Percentiles rank a stretch among this genome's conserved stretches.
Evolutionary conservation across 768 basidiomycete genomes (phyloP).

Genomic region (Mycena floridula): DNA sequence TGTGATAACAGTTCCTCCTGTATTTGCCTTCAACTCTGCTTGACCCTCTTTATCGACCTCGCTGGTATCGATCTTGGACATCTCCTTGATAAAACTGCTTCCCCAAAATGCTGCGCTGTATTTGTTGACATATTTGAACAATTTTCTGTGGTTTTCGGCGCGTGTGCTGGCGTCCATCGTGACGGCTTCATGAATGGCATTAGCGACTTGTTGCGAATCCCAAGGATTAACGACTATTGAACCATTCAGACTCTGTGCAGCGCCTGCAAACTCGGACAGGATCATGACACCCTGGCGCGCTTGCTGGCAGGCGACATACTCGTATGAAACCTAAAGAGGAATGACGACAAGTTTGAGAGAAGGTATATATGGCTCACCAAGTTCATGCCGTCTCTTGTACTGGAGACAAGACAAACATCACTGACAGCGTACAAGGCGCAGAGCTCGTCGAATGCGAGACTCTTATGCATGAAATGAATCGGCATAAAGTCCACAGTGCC

Average conservation of each 20-base stretch:
- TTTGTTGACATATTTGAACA: constrained; percentile 95
- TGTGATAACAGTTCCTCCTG: constrained; percentile 31
- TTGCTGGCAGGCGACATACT: constrained; percentile 95
- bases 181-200: constrained; percentile 94
- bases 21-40: constrained; percentile 26
- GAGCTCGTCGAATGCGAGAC: constrained; percentile 86
- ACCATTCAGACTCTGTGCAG: constrained; percentile 93
- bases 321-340: constrained; percentile 83
- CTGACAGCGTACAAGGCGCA: constrained; percentile 97
- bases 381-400: constrained; percentile 98
- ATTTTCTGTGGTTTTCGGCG: constrained; percentile 90
- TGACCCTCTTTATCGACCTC: constrained; percentile 31
- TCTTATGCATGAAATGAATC: constrained; percentile 99
- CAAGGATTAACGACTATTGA: constrained; percentile 97
- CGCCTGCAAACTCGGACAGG: constrained; percentile 96
- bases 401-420: constrained; percentile 93
- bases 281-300: constrained; percentile 94
- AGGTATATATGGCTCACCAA: constrained; percentile 44
- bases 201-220: constrained; percentile 97
- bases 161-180: constrained; percentile 78
- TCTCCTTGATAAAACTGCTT: constrained; percentile 82
- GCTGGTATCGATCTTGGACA: constrained; percentile 52
- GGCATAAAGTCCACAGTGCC: constrained; percentile 99
- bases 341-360: constrained; percentile 2
- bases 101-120: constrained; percentile 94